phyloP scores from a whole-genome alignment of 2,329 filamentous ascomycete species.

The Ceratocystis diversiconidia region DNA sequence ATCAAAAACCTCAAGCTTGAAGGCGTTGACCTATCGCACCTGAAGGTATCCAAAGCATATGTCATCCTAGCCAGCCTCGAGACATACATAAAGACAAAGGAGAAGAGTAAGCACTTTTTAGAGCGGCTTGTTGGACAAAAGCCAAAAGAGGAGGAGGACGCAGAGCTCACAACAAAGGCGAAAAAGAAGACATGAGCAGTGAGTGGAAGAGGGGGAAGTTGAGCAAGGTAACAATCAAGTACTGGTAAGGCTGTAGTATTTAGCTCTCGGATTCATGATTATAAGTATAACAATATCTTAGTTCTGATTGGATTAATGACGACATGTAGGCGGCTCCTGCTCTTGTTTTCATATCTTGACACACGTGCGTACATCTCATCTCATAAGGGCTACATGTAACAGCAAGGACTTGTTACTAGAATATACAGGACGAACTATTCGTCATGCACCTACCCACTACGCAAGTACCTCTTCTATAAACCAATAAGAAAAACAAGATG shows the following conservation, averaged over 20 bases:
- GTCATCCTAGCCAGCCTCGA: constrained; percentile 72
- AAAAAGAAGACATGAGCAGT: not conserved
- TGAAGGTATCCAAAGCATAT: constrained; percentile 70
- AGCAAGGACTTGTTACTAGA: no score
- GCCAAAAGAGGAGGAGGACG: constrained; percentile 6
- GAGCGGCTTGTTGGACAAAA: constrained; percentile 20
- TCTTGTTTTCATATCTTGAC: no score
- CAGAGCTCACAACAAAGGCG: constrained; percentile 5
- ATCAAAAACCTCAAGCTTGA: constrained; percentile 56
- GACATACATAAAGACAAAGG: constrained; percentile 56
- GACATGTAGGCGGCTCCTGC: no score
- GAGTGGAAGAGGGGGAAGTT: not conserved
- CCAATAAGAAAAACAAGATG: no score
- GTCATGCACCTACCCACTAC: no score
- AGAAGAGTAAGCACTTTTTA: constrained; percentile 44
- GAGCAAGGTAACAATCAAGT: not conserved
- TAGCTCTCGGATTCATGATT: not conserved
- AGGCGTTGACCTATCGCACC: constrained; percentile 64
- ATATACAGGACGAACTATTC: no score
- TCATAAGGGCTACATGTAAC: no score
- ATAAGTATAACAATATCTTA: not conserved
- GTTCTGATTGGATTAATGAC: not conserved
- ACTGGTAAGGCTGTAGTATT: not conserved
- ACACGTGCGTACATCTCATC: no score
- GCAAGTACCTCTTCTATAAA: no score